Conservation (phyloP, 1,139 yeast species). For the Yamadazyma taylorii region DNA sequence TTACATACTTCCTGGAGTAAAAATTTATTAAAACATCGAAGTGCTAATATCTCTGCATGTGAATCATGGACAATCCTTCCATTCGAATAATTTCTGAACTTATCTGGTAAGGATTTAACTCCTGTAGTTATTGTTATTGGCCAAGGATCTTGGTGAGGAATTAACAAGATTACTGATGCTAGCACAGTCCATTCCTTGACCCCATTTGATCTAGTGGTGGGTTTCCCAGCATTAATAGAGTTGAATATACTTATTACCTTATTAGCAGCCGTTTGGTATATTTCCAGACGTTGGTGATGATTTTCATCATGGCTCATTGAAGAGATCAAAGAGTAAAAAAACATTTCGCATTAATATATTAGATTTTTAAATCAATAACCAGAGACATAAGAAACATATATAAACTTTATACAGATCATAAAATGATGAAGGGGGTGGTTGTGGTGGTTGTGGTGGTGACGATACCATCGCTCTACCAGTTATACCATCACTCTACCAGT, state of each 20-base stretch:
- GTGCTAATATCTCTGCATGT: conserved; percentile 82
- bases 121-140: conserved; percentile 71
- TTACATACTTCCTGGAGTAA: conserved; percentile 29
- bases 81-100: conserved; percentile 33
- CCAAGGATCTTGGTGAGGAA: conserved; percentile 25
- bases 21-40: conserved; percentile 64
- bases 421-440: too few relatives aligned
- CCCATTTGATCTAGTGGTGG: conserved; percentile 15
- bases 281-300: too few relatives aligned
- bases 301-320: too few relatives aligned
- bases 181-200: conserved; percentile 77
- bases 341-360: too few relatives aligned
- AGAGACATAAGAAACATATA: too few relatives aligned
- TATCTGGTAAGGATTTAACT: conserved; percentile 71
- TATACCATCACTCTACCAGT: too few relatives aligned
- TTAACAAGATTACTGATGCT: conserved; percentile 65
- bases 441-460: too few relatives aligned
- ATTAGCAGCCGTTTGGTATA: conserved; percentile 13
- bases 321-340: too few relatives aligned
- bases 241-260: conserved; percentile 10
- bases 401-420: too few relatives aligned
- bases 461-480: too few relatives aligned
- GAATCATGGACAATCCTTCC: conserved; percentile 78
- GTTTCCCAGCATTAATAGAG: conserved; percentile 15
- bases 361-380: too few relatives aligned